Percentiles rank a stretch among this genome's conserved stretches.
Conservation (phyloP, 257 asterid genomes). For the Solanum clarkiae region DNA sequence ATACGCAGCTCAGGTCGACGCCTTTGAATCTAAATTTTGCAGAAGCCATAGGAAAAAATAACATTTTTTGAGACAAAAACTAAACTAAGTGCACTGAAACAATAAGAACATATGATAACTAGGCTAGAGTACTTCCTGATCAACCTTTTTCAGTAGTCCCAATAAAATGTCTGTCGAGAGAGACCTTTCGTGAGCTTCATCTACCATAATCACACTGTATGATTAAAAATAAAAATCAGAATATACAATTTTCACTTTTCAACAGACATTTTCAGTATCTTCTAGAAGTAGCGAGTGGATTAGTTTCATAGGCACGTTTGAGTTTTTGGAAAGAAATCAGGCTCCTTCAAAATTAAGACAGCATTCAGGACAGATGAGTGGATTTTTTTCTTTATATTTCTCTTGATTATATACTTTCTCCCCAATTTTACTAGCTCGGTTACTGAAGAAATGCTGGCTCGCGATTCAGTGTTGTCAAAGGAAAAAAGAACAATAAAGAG, state of each 20-base stretch:
- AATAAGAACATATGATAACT: not conserved
- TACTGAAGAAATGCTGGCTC: not conserved
- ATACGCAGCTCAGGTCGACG: conserved; percentile 85
- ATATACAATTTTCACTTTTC: not conserved
- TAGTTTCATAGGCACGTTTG: not conserved
- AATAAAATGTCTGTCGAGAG: conserved; percentile 86
- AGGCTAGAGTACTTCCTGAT: not conserved
- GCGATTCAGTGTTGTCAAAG: not conserved
- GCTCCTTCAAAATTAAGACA: not conserved
- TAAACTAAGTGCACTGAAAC: not conserved
- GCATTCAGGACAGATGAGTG: not conserved
- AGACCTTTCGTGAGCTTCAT: conserved; percentile 98
- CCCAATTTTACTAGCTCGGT: not conserved
- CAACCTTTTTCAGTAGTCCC: conserved; percentile 94
- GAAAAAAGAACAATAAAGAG: not conserved
- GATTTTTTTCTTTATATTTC: not conserved
- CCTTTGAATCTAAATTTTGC: conserved; percentile 52
- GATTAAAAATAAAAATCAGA: not conserved
- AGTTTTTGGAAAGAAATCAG: not conserved
- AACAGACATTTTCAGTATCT: not conserved
- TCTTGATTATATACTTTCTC: not conserved
- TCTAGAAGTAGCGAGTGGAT: not conserved
- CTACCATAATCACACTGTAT: conserved; percentile 88
- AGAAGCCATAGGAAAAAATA: not conserved
- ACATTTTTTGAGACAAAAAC: not conserved